phyloP scores from a whole-genome alignment of 2,329 filamentous ascomycete species.

The Massarina eburnea region DNA sequence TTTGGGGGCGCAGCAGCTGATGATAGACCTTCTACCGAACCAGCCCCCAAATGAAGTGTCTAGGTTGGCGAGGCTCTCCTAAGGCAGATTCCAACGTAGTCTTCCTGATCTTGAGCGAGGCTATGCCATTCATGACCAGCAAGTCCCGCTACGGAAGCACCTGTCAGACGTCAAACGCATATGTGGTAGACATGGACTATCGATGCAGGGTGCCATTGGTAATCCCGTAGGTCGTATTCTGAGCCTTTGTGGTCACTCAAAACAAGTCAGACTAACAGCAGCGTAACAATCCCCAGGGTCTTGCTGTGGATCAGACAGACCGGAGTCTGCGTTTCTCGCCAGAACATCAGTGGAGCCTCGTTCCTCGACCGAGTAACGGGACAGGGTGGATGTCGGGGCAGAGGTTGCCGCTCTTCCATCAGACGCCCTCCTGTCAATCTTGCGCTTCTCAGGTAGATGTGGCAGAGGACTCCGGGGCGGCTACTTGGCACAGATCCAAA shows the following conservation, averaged over 20 bases:
- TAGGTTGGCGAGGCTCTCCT: neutral
- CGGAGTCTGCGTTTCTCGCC: too few relatives aligned
- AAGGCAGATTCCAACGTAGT: slow-evolving; percentile 5
- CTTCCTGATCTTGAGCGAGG: neutral
- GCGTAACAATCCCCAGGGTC: too few relatives aligned
- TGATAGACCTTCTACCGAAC: neutral
- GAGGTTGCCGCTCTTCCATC: too few relatives aligned
- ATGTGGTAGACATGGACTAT: neutral
- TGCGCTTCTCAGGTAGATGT: neutral
- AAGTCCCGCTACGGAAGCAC: neutral
- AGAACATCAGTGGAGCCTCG: too few relatives aligned
- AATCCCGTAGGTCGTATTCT: neutral
- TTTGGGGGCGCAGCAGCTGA: slow-evolving; percentile 2
- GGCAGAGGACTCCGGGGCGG: neutral
- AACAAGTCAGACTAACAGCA: too few relatives aligned
- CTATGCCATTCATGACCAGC: neutral
- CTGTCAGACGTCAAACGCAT: neutral
- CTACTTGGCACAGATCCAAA: neutral
- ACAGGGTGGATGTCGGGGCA: too few relatives aligned
- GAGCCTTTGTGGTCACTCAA: neutral
- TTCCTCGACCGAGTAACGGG: too few relatives aligned
- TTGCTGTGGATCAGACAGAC: too few relatives aligned
- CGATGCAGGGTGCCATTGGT: neutral
- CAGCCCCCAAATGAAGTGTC: slow-evolving; percentile 1
- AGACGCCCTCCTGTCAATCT: too few relatives aligned